phyloP scores from a whole-genome alignment of 352 stramenopile species.

The Phytophthora ramorum region DNA sequence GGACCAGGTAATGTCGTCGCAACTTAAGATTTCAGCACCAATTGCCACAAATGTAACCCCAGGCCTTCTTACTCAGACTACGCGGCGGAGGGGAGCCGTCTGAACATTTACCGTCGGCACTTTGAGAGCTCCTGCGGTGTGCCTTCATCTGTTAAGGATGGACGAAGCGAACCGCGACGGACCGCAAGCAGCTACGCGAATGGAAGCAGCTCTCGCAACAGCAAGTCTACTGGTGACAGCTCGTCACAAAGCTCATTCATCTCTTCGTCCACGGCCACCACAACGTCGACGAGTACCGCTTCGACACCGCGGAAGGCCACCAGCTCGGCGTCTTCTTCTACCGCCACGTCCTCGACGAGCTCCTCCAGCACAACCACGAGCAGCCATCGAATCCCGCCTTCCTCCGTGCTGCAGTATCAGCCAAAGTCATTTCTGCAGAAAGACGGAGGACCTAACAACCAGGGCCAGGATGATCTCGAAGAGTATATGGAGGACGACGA shows the following conservation, averaged over 20 bases:
- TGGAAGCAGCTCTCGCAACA: slow-evolving; percentile 18
- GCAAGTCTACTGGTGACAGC: slow-evolving; percentile 18
- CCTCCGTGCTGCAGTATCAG: slow-evolving; percentile 75
- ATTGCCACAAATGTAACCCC: background rate
- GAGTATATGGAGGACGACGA: slow-evolving; percentile 78
- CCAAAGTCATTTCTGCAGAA: slow-evolving; percentile 75
- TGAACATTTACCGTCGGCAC: slow-evolving; percentile 82
- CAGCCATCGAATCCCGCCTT: slow-evolving; percentile 23
- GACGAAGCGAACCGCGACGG: slow-evolving; percentile 27
- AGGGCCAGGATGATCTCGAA: slow-evolving; percentile 63
- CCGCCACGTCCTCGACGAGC: slow-evolving; percentile 16
- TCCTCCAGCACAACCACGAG: slow-evolving; percentile 22
- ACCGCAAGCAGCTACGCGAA: slow-evolving; percentile 15
- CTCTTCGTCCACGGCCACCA: slow-evolving; percentile 20
- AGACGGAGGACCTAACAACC: slow-evolving; percentile 33
- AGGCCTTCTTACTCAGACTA: slow-evolving; percentile 44
- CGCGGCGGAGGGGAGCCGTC: slow-evolving; percentile 70
- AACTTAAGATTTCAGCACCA: background rate
- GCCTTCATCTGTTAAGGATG: slow-evolving; percentile 56
- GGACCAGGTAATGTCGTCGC: slow-evolving; percentile 45
- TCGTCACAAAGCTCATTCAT: slow-evolving; percentile 31
- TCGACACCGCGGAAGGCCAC: slow-evolving; percentile 22
- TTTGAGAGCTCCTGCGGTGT: slow-evolving; percentile 83
- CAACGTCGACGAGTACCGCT: slow-evolving; percentile 23
- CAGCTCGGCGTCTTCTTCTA: slow-evolving; percentile 13